Conservation (phyloP, 345 rosid species). For the Firmiana major region DNA sequence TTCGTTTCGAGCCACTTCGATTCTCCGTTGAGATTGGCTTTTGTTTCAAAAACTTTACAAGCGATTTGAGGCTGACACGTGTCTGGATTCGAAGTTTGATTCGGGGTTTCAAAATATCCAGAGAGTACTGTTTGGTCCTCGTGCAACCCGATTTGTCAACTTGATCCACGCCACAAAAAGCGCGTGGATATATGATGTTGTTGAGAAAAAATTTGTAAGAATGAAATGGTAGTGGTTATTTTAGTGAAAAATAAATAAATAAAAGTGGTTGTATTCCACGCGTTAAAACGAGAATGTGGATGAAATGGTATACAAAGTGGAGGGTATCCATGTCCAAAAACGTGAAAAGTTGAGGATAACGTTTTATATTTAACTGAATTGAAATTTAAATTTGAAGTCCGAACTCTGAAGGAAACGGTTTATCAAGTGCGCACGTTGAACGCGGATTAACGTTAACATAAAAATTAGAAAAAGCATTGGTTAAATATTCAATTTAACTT, state of each 20-base stretch:
- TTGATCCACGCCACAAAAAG: not conserved
- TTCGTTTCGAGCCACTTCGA: not conserved
- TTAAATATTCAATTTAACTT: too few species aligned
- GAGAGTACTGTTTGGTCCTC: not conserved
- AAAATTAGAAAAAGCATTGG: too few species aligned
- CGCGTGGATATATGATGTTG: not conserved
- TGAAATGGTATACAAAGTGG: not conserved
- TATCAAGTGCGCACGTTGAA: too few species aligned
- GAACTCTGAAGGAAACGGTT: not conserved
- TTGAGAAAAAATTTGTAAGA: not conserved
- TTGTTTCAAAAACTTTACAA: not conserved
- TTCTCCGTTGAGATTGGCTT: not conserved
- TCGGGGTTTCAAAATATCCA: not conserved
- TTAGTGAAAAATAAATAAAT: too few species aligned
- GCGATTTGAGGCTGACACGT: not conserved
- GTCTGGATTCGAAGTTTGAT: not conserved
- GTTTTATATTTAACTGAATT: constrained; percentile 25
- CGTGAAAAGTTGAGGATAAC: constrained; percentile 8
- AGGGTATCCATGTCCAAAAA: too few species aligned
- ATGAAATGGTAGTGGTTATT: too few species aligned
- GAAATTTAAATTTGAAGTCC: constrained; percentile 34
- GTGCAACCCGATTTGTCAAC: not conserved
- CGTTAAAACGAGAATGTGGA: not conserved
- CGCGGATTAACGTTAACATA: too few species aligned
- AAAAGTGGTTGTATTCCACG: not conserved